Conservation (phyloP, 2,329 filamentous ascomycete species). For the Chalaropsis ovoidea region DNA sequence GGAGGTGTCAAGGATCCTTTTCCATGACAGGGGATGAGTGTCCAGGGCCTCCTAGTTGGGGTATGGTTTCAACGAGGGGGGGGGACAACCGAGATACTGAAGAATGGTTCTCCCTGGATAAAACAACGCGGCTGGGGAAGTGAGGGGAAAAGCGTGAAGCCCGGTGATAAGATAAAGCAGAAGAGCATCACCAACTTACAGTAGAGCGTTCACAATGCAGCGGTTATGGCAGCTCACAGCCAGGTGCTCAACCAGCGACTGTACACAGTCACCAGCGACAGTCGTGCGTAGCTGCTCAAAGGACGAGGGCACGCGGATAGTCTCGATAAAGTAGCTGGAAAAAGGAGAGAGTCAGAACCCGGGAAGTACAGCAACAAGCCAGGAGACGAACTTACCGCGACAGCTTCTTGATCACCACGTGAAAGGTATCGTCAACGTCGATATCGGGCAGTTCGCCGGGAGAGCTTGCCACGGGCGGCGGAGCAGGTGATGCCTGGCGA, state of each 20-base stretch:
- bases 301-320: constrained; percentile 53
- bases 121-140: not conserved
- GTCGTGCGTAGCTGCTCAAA: constrained; percentile 66
- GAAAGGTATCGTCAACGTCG: constrained; percentile 31
- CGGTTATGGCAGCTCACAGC: constrained; percentile 54
- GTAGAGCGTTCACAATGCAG: constrained; percentile 59
- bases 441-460: constrained; percentile 30
- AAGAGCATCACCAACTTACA: constrained; percentile 43
- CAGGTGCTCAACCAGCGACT: constrained; percentile 53
- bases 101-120: not conserved
- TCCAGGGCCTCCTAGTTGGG: constrained; percentile 11
- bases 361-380: not conserved
- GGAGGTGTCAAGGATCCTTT: constrained; percentile 13
- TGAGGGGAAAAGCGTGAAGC: constrained; percentile 10
- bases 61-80: not conserved
- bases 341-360: constrained; percentile 5
- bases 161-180: not conserved
- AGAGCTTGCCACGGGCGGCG: constrained; percentile 20
- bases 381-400: constrained; percentile 39
- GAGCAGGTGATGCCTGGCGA: constrained; percentile 15
- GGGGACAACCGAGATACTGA: not conserved
- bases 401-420: constrained; percentile 53
- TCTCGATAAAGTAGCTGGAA: constrained; percentile 50
- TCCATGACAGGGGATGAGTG: constrained; percentile 18
- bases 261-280: constrained; percentile 49